Evolutionary conservation across 129 eudicot species (phyloP).

Genomic region (Artemisia argyi): DNA sequence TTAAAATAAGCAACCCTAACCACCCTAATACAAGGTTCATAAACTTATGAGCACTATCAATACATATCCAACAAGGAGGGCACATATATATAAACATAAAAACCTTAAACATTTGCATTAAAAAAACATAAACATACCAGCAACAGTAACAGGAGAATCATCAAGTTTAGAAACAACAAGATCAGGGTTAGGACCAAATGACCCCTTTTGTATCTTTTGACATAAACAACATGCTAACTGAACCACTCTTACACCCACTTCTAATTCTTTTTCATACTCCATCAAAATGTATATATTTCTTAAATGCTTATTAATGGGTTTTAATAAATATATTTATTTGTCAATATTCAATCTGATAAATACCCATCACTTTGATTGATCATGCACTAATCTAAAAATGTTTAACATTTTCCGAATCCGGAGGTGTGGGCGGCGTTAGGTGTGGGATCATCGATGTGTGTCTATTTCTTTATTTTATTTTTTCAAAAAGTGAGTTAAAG

Average conservation of each 20-base stretch:
- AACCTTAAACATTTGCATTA: not conserved
- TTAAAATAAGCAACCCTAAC: too few species aligned
- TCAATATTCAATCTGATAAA: constrained; percentile 16
- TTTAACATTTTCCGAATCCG: constrained; percentile 22
- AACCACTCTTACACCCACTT: constrained; percentile 87
- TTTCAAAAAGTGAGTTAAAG: not conserved
- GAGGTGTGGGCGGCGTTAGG: constrained; percentile 22
- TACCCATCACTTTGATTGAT: constrained; percentile 13
- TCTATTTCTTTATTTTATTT: constrained; percentile 3
- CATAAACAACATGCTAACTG: constrained; percentile 78
- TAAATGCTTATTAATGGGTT: constrained; percentile 29
- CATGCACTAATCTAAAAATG: not conserved
- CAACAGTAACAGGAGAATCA: constrained; percentile 91
- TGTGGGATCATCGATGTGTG: constrained; percentile 7
- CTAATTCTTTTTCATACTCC: constrained; percentile 58
- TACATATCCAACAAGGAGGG: not conserved
- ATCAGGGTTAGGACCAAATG: constrained; percentile 48
- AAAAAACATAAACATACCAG: constrained; percentile 38
- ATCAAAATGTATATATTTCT: not conserved
- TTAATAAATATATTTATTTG: constrained; percentile 11
- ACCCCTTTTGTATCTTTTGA: constrained; percentile 59
- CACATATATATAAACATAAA: not conserved
- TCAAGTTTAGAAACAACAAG: constrained; percentile 81
- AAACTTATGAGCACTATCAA: too few species aligned
- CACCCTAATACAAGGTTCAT: too few species aligned